phyloP scores from a whole-genome alignment of 306 rosid genomes.

The Astragalus glycyphyllos region DNA sequence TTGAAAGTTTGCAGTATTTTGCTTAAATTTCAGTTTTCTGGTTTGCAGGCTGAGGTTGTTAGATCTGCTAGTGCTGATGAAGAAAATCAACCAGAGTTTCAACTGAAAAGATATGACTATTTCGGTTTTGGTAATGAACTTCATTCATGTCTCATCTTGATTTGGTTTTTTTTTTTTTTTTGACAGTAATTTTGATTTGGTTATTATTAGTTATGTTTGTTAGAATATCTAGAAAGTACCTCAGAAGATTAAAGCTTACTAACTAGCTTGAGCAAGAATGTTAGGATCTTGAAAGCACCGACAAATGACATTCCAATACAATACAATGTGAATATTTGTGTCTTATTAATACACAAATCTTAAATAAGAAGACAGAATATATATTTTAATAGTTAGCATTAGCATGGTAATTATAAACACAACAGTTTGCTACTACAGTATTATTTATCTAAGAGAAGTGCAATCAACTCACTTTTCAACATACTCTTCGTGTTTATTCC shows the following conservation, averaged over 20 bases:
- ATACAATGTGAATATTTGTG: not conserved
- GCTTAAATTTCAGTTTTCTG: slow-evolving; percentile 37
- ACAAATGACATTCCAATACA: not conserved
- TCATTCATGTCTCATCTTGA: not conserved
- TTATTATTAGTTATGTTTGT: too few relatives aligned
- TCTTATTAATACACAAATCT: not conserved
- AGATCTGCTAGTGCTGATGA: slow-evolving; percentile 59
- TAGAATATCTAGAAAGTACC: not conserved
- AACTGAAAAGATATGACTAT: slow-evolving; percentile 73
- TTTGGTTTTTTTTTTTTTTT: too few relatives aligned
- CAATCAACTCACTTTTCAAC: not conserved
- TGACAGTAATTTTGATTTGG: too few relatives aligned
- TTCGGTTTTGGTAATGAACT: slow-evolving; percentile 75
- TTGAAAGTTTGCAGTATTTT: slow-evolving; percentile 19
- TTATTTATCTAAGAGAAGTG: not conserved
- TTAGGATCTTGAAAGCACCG: not conserved
- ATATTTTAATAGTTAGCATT: slow-evolving; percentile 10
- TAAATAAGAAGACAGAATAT: not conserved
- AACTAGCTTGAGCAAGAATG: not conserved
- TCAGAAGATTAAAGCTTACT: not conserved
- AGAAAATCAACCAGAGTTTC: slow-evolving; percentile 73
- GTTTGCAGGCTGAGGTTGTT: slow-evolving; percentile 80
- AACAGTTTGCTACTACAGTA: not conserved
- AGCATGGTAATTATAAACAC: not conserved
- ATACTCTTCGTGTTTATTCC: not conserved